Conservation (phyloP, 2,329 filamentous ascomycete genomes). For the Penicillium sp. region DNA sequence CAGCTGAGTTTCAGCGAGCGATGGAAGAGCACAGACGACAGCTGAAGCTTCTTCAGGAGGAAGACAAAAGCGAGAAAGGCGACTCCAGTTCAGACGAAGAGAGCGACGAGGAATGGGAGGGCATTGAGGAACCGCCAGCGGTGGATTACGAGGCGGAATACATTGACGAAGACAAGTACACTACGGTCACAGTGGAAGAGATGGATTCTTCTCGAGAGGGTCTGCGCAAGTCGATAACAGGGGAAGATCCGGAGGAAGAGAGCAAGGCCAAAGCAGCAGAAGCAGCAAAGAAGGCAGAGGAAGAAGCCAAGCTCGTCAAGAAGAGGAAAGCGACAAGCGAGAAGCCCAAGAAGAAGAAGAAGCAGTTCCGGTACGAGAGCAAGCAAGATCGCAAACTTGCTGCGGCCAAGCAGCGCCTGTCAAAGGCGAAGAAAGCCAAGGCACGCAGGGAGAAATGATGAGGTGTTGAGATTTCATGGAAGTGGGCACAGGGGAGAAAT, state of each 20-base stretch:
- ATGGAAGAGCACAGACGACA: slow-evolving; percentile 73
- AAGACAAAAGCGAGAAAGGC: slow-evolving; percentile 24
- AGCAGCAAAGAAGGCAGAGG: slow-evolving; percentile 27
- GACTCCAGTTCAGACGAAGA: slow-evolving; percentile 31
- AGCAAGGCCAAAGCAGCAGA: slow-evolving; percentile 30
- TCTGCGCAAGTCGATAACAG: slow-evolving; percentile 57
- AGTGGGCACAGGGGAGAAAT: not conserved
- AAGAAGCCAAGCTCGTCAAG: slow-evolving; percentile 48
- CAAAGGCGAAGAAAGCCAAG: slow-evolving; percentile 71
- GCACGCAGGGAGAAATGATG: slow-evolving; percentile 47
- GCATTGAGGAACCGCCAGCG: slow-evolving; percentile 56
- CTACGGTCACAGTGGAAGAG: slow-evolving; percentile 89
- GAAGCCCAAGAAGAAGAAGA: slow-evolving; percentile 77
- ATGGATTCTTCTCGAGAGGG: slow-evolving; percentile 78
- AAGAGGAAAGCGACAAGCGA: slow-evolving; percentile 47
- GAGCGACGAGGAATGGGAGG: slow-evolving; percentile 62
- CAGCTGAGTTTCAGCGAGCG: slow-evolving; percentile 78
- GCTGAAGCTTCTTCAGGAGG: slow-evolving; percentile 62
- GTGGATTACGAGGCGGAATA: slow-evolving; percentile 89
- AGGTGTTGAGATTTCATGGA: not conserved
- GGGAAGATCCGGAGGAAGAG: slow-evolving; percentile 31
- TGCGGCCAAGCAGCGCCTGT: slow-evolving; percentile 63
- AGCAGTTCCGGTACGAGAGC: slow-evolving; percentile 89
- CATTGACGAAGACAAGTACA: slow-evolving; percentile 93
- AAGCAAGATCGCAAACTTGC: slow-evolving; percentile 74